A percentile compares a stretch with the other conserved stretches of the same genome.
These are phyloP conservation scores for Sisymbrium irio DNA, from an alignment of 345 rosid genomes.

Conservation along the genomic window DNA sequence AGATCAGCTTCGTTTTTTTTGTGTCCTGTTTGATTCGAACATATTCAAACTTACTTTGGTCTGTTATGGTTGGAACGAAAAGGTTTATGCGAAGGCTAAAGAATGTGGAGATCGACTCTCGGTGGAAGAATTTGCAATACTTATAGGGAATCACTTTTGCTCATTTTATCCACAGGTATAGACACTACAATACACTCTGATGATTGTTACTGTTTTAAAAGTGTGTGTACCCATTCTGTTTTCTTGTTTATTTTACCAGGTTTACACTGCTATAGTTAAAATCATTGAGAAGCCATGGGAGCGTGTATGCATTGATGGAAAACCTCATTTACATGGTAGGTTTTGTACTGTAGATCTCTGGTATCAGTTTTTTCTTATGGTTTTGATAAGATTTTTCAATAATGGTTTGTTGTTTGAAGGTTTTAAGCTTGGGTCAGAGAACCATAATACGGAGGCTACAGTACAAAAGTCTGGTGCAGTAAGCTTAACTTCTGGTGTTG, in stretches of 20 bases:
- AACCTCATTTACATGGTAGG: conserved; percentile 79
- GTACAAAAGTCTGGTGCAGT: conserved; percentile 65
- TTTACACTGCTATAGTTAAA: conserved; percentile 60
- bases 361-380: background rate
- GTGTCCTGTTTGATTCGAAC: background rate
- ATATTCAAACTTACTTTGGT: background rate
- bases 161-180: conserved; percentile 72
- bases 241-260: conserved; percentile 42
- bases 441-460: conserved; percentile 66
- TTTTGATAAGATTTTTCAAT: background rate
- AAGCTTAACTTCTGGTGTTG: conserved; percentile 64
- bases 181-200: conserved; percentile 7
- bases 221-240: background rate
- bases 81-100: conserved; percentile 93
- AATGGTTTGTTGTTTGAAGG: conserved; percentile 45
- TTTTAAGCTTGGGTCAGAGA: conserved; percentile 95
- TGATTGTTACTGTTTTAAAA: background rate
- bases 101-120: conserved; percentile 68
- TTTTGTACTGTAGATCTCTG: background rate
- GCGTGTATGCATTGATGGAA: conserved; percentile 58
- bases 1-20: background rate
- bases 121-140: conserved; percentile 75
- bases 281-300: conserved; percentile 97
- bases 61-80: conserved; percentile 1
- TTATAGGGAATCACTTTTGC: conserved; percentile 76